phyloP scores from a whole-genome alignment of 306 rosid species.

The Pachyrhizus erosus region DNA sequence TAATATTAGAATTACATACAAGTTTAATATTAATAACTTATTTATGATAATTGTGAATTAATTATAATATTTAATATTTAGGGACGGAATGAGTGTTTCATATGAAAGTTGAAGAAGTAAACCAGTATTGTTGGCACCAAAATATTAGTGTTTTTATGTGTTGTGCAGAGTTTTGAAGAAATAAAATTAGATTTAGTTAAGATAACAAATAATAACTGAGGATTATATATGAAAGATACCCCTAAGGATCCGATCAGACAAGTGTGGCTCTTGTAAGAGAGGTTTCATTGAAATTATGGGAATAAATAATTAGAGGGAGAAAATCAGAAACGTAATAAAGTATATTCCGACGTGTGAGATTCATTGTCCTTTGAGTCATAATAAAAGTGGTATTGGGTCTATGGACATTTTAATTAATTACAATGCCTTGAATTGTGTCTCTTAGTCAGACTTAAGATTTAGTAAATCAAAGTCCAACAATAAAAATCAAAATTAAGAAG shows the following conservation, averaged over 20 bases:
- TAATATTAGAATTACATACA: too few species aligned
- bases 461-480: too few species aligned
- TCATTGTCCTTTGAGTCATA: not conserved
- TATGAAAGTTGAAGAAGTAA: not conserved
- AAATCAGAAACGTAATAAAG: not conserved
- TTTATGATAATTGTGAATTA: too few species aligned
- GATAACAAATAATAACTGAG: not conserved
- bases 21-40: too few species aligned
- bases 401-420: too few species aligned
- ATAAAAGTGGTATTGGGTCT: not conserved
- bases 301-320: not conserved
- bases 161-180: not conserved
- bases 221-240: not conserved
- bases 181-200: not conserved
- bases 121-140: slow-evolving; percentile 19
- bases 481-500: too few species aligned
- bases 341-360: not conserved
- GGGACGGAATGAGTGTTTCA: too few species aligned
- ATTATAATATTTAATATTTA: too few species aligned
- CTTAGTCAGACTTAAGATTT: too few species aligned
- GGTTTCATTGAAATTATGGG: not conserved
- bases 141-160: not conserved
- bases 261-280: too few species aligned
- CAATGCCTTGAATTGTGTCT: too few species aligned
- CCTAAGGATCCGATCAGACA: too few species aligned